Percentiles rank a stretch among this genome's conserved stretches.
These are phyloP conservation scores for Elsinoe necatrix DNA, from an alignment of 2,329 filamentous ascomycete species.

Conservation along the genomic window DNA sequence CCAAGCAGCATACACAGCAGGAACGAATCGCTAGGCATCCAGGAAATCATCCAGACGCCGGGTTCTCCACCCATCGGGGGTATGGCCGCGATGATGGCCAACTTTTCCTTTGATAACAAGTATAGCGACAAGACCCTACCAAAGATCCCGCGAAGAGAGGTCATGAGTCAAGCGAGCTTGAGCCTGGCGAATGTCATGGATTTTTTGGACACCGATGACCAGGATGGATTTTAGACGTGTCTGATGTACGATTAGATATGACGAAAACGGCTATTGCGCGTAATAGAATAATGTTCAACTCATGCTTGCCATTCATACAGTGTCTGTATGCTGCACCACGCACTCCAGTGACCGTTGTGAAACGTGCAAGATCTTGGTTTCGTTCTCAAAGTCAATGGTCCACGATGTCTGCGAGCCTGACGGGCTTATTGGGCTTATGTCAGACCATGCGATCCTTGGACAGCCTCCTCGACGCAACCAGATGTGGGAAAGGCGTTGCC, in stretches of 20 bases:
- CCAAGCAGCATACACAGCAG: slow-evolving; percentile 1
- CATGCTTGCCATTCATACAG: neutral
- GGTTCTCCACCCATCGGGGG: slow-evolving; percentile 1
- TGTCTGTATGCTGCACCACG: neutral
- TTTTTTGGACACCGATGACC: slow-evolving; percentile 12
- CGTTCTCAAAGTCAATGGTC: neutral
- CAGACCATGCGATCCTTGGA: neutral
- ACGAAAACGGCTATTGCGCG: slow-evolving; percentile 1
- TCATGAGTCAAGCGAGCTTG: slow-evolving; percentile 1
- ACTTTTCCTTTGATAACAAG: neutral
- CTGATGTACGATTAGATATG: neutral
- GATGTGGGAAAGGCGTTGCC: neutral
- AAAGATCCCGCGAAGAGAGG: slow-evolving; percentile 4
- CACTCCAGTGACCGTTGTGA: too few relatives aligned
- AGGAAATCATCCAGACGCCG: slow-evolving; percentile 10
- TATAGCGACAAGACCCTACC: slow-evolving; percentile 10
- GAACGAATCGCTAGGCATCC: slow-evolving; percentile 12
- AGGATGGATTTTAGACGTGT: neutral
- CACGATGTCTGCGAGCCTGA: neutral
- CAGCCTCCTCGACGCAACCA: neutral
- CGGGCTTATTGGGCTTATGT: slow-evolving; percentile 1
- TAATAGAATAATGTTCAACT: neutral
- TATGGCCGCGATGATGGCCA: neutral
- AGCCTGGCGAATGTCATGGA: slow-evolving; percentile 14
- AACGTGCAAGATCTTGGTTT: neutral